Conservation (phyloP, 768 basidiomycete species). For the Rhizopogon vesiculosus region DNA sequence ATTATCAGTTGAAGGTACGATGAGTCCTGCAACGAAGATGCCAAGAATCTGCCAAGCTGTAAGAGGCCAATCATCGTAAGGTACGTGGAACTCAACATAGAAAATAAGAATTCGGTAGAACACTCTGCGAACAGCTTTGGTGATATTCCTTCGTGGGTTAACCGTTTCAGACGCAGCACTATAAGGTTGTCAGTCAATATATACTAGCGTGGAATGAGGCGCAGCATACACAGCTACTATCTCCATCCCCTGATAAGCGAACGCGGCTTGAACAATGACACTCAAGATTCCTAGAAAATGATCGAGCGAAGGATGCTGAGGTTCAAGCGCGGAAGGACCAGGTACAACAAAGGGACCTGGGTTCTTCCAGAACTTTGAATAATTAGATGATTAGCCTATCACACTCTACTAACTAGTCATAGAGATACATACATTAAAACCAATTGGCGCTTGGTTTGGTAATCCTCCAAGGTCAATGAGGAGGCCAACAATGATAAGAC, state of each 20-base stretch:
- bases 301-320: slow-evolving; percentile 1
- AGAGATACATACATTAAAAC: slow-evolving; percentile 47
- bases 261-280: slow-evolving; percentile 51
- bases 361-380: slow-evolving; percentile 38
- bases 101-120: slow-evolving; percentile 79
- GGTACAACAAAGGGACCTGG: slow-evolving; percentile 41
- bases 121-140: slow-evolving; percentile 67
- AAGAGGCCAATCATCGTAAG: not conserved
- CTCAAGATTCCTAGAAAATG: slow-evolving; percentile 33
- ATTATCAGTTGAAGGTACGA: slow-evolving; percentile 62
- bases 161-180: slow-evolving; percentile 76
- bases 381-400: not conserved
- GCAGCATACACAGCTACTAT: slow-evolving; percentile 24
- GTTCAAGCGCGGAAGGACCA: not conserved
- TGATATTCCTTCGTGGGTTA: slow-evolving; percentile 73
- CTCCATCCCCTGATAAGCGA: slow-evolving; percentile 55
- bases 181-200: not conserved
- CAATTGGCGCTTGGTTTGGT: slow-evolving; percentile 42
- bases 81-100: slow-evolving; percentile 42
- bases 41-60: slow-evolving; percentile 49
- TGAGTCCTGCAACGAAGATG: slow-evolving; percentile 65
- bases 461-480: slow-evolving; percentile 71
- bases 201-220: slow-evolving; percentile 6
- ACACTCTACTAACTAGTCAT: not conserved
- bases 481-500: slow-evolving; percentile 58